Conservation (phyloP, 768 basidiomycete genomes). For the Clavaria fumosa region DNA sequence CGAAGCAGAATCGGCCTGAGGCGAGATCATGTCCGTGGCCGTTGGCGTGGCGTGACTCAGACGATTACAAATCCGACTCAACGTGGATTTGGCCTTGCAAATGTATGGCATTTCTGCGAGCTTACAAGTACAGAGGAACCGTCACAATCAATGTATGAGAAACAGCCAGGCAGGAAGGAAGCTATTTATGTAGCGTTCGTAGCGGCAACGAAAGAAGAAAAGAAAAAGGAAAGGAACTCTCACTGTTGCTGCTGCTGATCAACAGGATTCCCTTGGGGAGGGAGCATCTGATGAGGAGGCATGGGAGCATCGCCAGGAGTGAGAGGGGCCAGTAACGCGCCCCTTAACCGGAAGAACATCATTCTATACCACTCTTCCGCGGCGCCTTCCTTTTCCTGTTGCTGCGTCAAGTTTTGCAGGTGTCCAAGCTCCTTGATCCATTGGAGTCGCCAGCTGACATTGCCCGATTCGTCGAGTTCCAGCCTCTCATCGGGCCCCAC, state of each 20-base stretch:
- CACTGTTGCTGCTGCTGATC: conserved; percentile 26
- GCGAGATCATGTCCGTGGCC: no score
- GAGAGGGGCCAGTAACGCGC: conserved; percentile 49
- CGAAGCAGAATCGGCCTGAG: no score
- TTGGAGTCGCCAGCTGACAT: conserved; percentile 64
- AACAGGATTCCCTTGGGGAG: conserved; percentile 23
- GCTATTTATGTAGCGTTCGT: background rate
- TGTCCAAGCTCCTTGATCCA: conserved; percentile 71
- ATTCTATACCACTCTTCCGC: conserved; percentile 78
- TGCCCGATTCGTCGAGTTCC: conserved; percentile 63
- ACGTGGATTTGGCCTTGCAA: no score
- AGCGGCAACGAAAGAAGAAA: background rate
- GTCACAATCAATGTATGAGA: background rate
- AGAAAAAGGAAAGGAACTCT: conserved; percentile 3
- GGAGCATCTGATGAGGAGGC: conserved; percentile 25
- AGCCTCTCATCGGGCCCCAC: conserved; percentile 50
- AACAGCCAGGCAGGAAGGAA: background rate
- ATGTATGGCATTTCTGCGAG: no score
- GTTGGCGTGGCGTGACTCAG: no score
- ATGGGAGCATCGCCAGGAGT: conserved; percentile 34
- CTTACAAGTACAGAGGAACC: background rate
- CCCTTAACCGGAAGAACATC: conserved; percentile 70
- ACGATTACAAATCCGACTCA: no score
- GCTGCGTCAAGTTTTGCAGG: conserved; percentile 58
- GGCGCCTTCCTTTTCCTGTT: conserved; percentile 70